Base-by-base conservation (phyloP, 345 rosid species). In the Salix dunnii region DNA sequence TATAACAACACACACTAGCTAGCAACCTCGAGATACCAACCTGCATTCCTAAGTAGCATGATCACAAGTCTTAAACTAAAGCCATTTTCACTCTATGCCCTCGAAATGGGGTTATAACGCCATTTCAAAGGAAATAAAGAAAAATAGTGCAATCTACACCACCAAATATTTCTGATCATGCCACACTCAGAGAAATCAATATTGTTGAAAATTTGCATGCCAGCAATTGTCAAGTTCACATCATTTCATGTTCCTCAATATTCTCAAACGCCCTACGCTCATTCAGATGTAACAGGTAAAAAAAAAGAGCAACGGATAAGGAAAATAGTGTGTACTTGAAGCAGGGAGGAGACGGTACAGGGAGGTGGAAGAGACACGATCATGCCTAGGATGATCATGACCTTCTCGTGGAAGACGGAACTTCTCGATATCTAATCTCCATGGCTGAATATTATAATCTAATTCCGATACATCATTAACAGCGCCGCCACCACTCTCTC, bases 381-480 rank as follows among this genome's bases (percentile, higher is more conserved):
- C 31, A 23, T 6, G 74, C 33, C 27, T 23, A 5, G 16, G 31
- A 27, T 71, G 61, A 0, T 11, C 0, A 68, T 23, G 66, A 0
- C 5, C 60, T 20, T 42, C 30, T 40, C 9, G 11, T 10, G 77
- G 77, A 20, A 74, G 70, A 30, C 64, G 62, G 70, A 74, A 74
- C 71, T 30, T 74, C 21, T 74, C 77, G 31, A 74, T 30, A 46
- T 63, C 62, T 17, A 74, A 48, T 48, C 70, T 31, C 64, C 77
- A 74, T 7, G 23, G 23, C 51, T 58, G 53, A 31, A 25, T 27
- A 21, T 35, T 14, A 43, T 8, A 55, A 20, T 38, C 68, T 36
- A 33, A 33, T 33, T 73, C 76, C 18, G 67, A 3, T 61, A 28
- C 33, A 18, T 5, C 60, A 28, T 31, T 21, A 21, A 21, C 20